These are phyloP conservation scores for Tulasnella sp. DNA, from an alignment of 768 basidiomycete species.

Conservation along the genomic window DNA sequence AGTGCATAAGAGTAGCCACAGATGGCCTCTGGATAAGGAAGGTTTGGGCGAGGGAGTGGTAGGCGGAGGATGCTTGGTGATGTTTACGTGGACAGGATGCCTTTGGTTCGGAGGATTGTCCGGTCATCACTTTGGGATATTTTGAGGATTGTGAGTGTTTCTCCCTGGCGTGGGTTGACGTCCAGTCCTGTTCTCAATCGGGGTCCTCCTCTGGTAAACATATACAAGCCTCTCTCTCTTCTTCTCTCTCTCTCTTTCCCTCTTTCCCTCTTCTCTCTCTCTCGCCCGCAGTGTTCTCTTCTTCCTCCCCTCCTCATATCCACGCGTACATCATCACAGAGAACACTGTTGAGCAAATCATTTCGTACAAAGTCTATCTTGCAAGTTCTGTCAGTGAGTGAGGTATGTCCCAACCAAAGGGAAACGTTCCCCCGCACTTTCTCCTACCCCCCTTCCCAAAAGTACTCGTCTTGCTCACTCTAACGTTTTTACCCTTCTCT, in stretches of 20 bases:
- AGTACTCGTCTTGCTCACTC: neutral
- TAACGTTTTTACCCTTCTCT: neutral
- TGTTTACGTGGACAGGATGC: neutral
- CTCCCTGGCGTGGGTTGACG: no score
- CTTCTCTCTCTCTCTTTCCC: neutral
- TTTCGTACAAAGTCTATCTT: neutral
- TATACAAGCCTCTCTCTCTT: neutral
- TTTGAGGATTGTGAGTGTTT: no score
- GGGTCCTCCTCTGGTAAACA: neutral
- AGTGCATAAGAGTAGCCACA: no score
- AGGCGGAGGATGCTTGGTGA: neutral
- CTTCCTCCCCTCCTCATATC: neutral
- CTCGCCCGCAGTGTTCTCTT: neutral
- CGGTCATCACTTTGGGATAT: no score
- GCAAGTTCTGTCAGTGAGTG: no score
- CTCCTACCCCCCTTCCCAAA: neutral
- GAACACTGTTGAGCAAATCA: neutral
- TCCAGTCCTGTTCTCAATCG: neutral
- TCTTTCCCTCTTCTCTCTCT: neutral
- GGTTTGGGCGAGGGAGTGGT: neutral
- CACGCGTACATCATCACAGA: neutral
- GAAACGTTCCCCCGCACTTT: constrained; percentile 1
- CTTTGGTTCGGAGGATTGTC: no score
- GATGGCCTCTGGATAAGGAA: neutral
- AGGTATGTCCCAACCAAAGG: neutral